Evolutionary conservation across 2,329 filamentous ascomycete species (phyloP), one percentile per base, ranked within the genome.

Genomic region (Fusarium sp.): DNA sequence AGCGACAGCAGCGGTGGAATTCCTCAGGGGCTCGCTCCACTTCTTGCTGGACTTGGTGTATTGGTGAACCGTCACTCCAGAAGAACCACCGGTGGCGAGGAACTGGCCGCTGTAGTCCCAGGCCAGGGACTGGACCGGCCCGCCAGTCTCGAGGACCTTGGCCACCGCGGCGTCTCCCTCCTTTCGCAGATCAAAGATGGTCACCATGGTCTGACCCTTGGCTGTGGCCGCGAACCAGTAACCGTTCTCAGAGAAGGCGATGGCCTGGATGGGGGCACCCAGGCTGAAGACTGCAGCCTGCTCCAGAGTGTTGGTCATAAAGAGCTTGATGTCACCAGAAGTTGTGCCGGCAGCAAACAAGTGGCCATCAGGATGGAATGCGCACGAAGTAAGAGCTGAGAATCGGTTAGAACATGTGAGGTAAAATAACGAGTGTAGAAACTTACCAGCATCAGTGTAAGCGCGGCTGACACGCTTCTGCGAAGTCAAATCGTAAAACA

Each of bases 61-160:
- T 79, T 97, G 93, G 82, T 97, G 94, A 45, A 99, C 94, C 6
- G 93, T 94, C 56, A 98, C 86, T 32, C 95, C 95, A 52, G 92
- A 91, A 5, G 92, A 88, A 8, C 96, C 96, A 5, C 91, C 94
- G 14, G 93, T 93, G 30, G 95, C 94, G 63, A 99, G 87, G 85
- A 94, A 99, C 83, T 98, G 96, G 50, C 95, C 96, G 8, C 94
- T 97, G 86, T 97, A 98, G 81, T 99, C 97, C 95, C 95, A 99
- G 58, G 89, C 88, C 73, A 98, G 88, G 45, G 89, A 91, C 71
- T 93, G 90, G 57, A 98, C 91, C n/a, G 90, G 88, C 71, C 91
- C 92, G 66, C 95, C 96, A 54, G 93, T 92, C 74, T 98, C 95
- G 45, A 99, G 87, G n/a, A 93, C 90, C 88, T 97, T 97, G 81